A percentile compares a stretch with the other conserved stretches of the same genome.
Evolutionary conservation across 495 filamentous ascomycete genomes (phyloP).

Genomic region (Xylaria telfairii): DNA sequence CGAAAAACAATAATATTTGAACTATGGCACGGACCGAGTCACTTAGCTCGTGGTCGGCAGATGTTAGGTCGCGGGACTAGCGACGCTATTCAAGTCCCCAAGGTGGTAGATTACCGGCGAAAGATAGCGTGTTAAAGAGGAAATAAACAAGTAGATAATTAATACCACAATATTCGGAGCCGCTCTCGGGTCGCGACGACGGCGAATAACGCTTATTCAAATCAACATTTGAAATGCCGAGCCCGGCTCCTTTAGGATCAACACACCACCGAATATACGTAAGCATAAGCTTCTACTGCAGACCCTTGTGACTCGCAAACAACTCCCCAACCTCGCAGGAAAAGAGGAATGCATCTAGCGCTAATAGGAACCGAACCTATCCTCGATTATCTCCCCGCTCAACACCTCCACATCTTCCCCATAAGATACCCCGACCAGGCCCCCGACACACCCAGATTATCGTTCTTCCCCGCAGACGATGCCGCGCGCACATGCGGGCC

Average conservation of each 20-base stretch:
- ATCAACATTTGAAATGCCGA: too few species aligned
- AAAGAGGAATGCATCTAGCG: too few species aligned
- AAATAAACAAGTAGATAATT: neutral
- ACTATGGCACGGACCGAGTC: neutral
- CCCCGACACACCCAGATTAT: neutral
- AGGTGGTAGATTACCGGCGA: neutral
- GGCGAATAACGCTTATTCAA: neutral
- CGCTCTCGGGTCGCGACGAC: neutral
- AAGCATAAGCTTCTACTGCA: neutral
- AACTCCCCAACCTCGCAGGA: neutral
- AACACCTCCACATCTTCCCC: too few species aligned
- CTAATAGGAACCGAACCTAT: too few species aligned
- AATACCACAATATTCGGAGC: neutral
- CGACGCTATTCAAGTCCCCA: too few species aligned
- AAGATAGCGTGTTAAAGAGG: too few species aligned
- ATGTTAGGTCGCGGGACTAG: neutral
- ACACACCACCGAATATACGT: neutral
- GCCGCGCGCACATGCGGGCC: neutral
- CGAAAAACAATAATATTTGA: neutral
- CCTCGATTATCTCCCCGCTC: too few species aligned
- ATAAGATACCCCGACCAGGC: neutral
- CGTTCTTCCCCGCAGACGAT: conserved; percentile 11
- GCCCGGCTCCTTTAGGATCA: neutral
- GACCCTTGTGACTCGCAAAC: neutral
- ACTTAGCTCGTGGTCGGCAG: neutral